phyloP scores from a whole-genome alignment of 2,329 filamentous ascomycete genomes.

The Beauveria sp. region DNA sequence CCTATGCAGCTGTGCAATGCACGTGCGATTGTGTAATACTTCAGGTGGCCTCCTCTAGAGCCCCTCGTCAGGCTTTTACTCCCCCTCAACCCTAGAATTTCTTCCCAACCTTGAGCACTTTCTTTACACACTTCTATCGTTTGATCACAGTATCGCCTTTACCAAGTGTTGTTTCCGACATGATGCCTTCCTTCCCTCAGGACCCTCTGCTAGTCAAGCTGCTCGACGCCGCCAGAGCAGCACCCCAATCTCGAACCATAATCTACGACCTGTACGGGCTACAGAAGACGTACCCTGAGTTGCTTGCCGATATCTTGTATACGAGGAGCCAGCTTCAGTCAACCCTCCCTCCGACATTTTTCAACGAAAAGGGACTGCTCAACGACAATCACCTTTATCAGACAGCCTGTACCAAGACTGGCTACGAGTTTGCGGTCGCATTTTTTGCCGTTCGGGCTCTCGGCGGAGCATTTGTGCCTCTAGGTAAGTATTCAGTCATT shows the following conservation, averaged over 20 bases:
- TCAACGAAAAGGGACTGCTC: slow-evolving; percentile 11
- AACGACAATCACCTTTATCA: slow-evolving; percentile 10
- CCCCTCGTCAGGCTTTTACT: background rate
- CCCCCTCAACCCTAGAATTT: background rate
- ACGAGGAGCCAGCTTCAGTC: slow-evolving; percentile 12
- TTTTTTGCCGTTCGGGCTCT: slow-evolving; percentile 17
- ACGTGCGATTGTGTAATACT: background rate
- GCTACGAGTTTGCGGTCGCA: slow-evolving; percentile 20
- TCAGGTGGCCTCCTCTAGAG: background rate
- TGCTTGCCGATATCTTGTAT: slow-evolving; percentile 16
- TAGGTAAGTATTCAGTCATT: slow-evolving; percentile 6
- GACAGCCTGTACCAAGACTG: slow-evolving; percentile 13
- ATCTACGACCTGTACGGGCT: slow-evolving; percentile 16
- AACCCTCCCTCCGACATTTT: slow-evolving; percentile 2
- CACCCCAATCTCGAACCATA: background rate
- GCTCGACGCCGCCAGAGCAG: slow-evolving; percentile 11
- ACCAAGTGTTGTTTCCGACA: background rate
- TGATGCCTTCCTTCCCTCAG: background rate
- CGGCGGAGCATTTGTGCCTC: slow-evolving; percentile 14
- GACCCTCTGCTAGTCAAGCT: slow-evolving; percentile 15
- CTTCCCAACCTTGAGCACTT: background rate
- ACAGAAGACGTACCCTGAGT: slow-evolving; percentile 16
- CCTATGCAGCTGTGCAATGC: background rate
- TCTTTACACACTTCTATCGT: background rate
- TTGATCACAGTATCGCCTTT: background rate